Evolutionary conservation across 805 yeast genomes (phyloP).

Genomic region (Kodamaea restingae): DNA sequence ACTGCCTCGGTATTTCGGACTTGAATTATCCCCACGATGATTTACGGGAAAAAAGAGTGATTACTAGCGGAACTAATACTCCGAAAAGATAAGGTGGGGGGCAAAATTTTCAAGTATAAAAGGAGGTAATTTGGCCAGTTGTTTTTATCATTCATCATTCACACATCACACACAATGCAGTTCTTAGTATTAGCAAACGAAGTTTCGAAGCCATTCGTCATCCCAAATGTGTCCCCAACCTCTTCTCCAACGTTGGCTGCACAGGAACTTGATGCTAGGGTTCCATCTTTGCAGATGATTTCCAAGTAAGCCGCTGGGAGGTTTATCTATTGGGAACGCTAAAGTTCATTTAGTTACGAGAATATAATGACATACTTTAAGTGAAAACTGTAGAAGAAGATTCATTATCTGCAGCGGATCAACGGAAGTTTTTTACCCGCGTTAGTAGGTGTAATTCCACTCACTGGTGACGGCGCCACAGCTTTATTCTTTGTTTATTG

Average conservation of each 20-base stretch:
- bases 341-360: slow-evolving; percentile 1
- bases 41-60: slow-evolving; percentile 2
- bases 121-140: background rate
- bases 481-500: no score
- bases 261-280: slow-evolving; percentile 10
- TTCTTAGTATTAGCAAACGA: slow-evolving; percentile 57
- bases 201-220: slow-evolving; percentile 58
- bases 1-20: slow-evolving; percentile 1
- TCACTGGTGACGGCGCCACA: no score
- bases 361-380: background rate
- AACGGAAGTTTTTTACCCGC: no score
- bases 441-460: no score
- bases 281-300: slow-evolving; percentile 8
- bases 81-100: slow-evolving; percentile 1
- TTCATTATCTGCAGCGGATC: background rate
- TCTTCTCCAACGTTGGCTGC: slow-evolving; percentile 28
- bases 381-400: slow-evolving; percentile 2
- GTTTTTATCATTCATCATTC: no score
- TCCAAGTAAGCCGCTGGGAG: slow-evolving; percentile 6
- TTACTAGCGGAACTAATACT: slow-evolving; percentile 1
- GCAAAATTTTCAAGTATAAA: slow-evolving; percentile 6
- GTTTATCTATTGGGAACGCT: background rate
- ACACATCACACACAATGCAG: slow-evolving; percentile 12
- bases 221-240: slow-evolving; percentile 60
- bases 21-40: slow-evolving; percentile 1